Base-by-base conservation (phyloP, 305 asterid genomes). In the Fraxinus angustifolia region DNA sequence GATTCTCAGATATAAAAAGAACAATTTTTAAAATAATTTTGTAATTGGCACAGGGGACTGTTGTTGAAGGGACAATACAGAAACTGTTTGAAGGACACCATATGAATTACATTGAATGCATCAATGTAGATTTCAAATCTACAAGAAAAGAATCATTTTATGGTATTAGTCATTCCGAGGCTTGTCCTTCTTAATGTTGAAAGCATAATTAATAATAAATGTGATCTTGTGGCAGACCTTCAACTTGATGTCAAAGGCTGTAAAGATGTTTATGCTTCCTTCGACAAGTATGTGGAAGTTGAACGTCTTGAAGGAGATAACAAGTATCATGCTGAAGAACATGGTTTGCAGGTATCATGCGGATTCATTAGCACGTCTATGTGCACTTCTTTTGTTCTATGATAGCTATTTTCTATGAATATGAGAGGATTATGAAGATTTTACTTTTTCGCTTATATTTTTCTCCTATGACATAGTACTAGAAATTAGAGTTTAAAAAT, bases 191-290 rank as follows among this genome's bases (percentile, higher is more conserved):
- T 60, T 78, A 34, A 53, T 76, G 38, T 35, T 77, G 17, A 81
- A 74, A 80, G 31, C 65, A 81, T 76, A 12, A 60, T 68, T 36
- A 84, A 62, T 78, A 42, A 14, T 67, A 68, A 80, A 42, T 36
- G 8, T 76, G 62, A 78, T 36, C 71, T 84, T 81, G 75, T 88
- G 85, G 83, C 96, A 95, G 98, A 93, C 82, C 97, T 95, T 86
- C 98, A 95, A 84, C 98, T 95, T 79, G 98, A 95, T 85, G 98
- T 95, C 60, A 95, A 95, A 91, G 97, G 98, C 75, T 95, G 98
- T 79, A 88, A 85, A 83, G 97, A 95, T 87, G 97, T 93, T n/a
- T 93, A 93, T 90, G 94, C 97, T 80, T 95, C 99, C 77, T 93
- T 95, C 84, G 98, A 95, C 87, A 95, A 95, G 89, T 95, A 95